Base-by-base conservation (phyloP, 768 basidiomycete genomes). In the Pisolithus marmoratus region DNA sequence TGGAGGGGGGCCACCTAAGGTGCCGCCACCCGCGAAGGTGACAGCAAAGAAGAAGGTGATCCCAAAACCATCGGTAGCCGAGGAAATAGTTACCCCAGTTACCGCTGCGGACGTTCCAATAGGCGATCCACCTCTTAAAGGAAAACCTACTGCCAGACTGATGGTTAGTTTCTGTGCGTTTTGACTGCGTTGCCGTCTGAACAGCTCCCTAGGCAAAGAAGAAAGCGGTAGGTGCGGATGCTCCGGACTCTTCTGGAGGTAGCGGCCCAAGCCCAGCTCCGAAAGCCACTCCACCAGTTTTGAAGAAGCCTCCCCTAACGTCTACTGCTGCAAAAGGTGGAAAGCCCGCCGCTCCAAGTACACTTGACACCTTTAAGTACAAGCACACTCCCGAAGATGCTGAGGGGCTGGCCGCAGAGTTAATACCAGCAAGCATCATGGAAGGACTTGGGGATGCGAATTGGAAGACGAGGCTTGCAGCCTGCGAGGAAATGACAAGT, bases 371-470 rank as follows among this genome's bases (percentile, higher is more conserved):
- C 1, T 87, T 97, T 71, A 96, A 95, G 67, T 97, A 84, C 70
- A 90, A 84, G 58, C 91, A 91, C 62, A 85, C 84, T 0, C 82
- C 91, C 1, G 96, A 99, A 70, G 94, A 96, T 59, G 94, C 95
- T 5, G 94, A 96, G 38, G 79, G 72, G 15, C 76, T 90, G 46
- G 89, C 89, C 31, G 73, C 79, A 1, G 85, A 85, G 9, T 64
- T 81, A 7, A 80, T 98, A 47, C 94, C 95, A 0, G 62, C 76
- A 1, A 75, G 82, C 22, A 79, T 90, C 26, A 74, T 87, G 47
- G 79, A 79, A 5, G 85, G 87, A 54, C 72, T 97, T 8, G 83
- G 73, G n/a, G 93, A 97, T 67, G 71, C 83, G 1, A 93, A 93
- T 60, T 99, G 96, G 96, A 99, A 99, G 72, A 76, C 82, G 12